These are phyloP conservation scores for Yamadazyma atmosphaerica DNA, from an alignment of 1,139 yeast genomes.

Conservation along the genomic window DNA sequence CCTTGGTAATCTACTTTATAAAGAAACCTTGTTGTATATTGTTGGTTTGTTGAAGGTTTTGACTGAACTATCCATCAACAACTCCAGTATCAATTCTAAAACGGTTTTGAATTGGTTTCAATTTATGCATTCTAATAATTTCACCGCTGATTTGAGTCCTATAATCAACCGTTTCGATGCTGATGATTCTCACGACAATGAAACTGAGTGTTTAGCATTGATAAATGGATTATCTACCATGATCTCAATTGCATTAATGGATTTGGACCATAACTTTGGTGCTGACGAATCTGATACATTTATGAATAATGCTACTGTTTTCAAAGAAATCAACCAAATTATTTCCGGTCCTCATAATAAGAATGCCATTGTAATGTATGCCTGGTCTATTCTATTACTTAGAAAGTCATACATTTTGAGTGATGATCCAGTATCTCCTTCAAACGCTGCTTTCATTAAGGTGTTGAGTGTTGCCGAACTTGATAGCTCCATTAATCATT, in stretches of 20 bases:
- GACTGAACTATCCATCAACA: conserved; percentile 36
- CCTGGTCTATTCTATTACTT: conserved; percentile 71
- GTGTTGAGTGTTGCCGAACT: conserved; percentile 17
- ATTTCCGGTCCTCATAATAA: conserved; percentile 26
- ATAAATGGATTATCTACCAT: conserved; percentile 48
- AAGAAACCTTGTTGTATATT: conserved; percentile 38
- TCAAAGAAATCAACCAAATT: conserved; percentile 41
- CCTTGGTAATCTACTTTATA: conserved; percentile 25
- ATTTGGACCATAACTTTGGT: conserved; percentile 50
- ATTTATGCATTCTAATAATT: conserved; percentile 45
- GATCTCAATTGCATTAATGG: conserved; percentile 52
- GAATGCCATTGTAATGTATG: conserved; percentile 57
- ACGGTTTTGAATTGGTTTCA: conserved; percentile 57
- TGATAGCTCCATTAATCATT: conserved; percentile 23
- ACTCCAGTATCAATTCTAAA: conserved; percentile 30
- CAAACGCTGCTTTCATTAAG: conserved; percentile 9
- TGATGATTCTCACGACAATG: conserved; percentile 19
- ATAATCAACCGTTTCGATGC: conserved; percentile 17
- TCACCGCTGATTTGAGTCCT: conserved; percentile 31
- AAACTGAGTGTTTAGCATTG: conserved; percentile 31
- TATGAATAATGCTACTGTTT: conserved; percentile 41
- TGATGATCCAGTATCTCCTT: conserved; percentile 21
- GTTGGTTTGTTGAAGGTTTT: conserved; percentile 47
- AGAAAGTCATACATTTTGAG: conserved; percentile 52
- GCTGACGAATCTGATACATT: conserved; percentile 27